Conservation (phyloP, 2,329 filamentous ascomycete genomes). For the Colletotrichum sp. region DNA sequence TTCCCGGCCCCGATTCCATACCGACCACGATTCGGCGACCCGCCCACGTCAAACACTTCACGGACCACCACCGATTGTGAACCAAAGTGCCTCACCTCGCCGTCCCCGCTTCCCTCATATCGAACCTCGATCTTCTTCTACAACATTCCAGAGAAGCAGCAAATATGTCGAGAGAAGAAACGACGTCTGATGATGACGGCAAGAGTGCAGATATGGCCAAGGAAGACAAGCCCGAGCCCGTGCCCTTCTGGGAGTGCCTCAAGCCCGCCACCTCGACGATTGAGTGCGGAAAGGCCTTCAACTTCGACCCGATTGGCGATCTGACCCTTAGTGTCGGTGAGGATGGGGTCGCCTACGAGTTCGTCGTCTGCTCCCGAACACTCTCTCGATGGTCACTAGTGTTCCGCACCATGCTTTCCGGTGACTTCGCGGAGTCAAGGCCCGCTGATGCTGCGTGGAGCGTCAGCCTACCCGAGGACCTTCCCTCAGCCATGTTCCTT, state of each 20-base stretch:
- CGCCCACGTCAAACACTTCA: not conserved
- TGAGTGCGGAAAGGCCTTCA: not conserved
- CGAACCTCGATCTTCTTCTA: not conserved
- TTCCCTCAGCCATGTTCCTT: not conserved
- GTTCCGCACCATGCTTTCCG: not conserved
- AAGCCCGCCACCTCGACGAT: not conserved
- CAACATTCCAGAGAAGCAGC: not conserved
- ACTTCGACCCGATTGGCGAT: not conserved
- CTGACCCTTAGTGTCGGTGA: not conserved
- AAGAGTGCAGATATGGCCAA: accelerated
- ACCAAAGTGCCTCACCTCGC: not conserved
- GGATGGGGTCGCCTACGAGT: not conserved
- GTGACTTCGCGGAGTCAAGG: not conserved
- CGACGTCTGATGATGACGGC: not conserved
- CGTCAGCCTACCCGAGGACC: not conserved
- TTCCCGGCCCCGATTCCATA: not conserved
- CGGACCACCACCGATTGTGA: not conserved
- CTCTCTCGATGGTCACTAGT: not conserved
- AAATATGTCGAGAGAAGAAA: not conserved
- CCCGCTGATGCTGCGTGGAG: not conserved
- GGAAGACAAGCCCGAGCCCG: not conserved
- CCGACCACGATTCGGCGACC: not conserved
- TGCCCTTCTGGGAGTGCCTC: not conserved
- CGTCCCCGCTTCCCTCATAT: not conserved
- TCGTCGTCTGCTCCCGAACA: not conserved